phyloP scores from a whole-genome alignment of 768 basidiomycete species.

The Lactarius quietus region DNA sequence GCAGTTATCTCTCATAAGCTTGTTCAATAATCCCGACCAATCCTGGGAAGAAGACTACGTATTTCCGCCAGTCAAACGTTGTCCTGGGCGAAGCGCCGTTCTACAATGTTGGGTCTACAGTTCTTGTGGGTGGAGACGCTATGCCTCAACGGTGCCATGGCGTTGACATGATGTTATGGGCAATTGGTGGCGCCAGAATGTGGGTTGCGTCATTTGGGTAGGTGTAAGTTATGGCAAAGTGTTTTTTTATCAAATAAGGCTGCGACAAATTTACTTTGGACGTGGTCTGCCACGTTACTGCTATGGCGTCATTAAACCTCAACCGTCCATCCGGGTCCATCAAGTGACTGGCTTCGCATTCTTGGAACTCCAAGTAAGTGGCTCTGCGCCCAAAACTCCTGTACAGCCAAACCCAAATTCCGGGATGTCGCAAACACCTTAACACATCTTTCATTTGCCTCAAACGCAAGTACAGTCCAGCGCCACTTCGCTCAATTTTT shows the following conservation, averaged over 20 bases:
- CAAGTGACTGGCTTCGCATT: not conserved
- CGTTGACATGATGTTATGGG: not conserved
- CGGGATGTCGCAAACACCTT: not conserved
- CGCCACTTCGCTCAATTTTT: not conserved
- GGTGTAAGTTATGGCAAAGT: too few species aligned
- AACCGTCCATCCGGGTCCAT: not conserved
- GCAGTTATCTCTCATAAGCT: not conserved
- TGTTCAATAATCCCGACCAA: not conserved
- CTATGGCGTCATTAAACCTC: not conserved
- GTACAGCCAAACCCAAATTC: not conserved
- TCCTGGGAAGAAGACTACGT: not conserved
- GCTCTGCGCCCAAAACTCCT: not conserved
- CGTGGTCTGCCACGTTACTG: too few species aligned
- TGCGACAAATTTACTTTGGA: not conserved
- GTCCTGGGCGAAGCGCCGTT: not conserved
- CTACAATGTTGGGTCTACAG: not conserved
- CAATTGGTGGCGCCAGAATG: not conserved
- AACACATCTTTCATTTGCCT: not conserved
- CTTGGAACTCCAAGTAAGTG: not conserved
- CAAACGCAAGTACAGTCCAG: not conserved
- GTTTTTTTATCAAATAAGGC: not conserved
- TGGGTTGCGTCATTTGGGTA: not conserved
- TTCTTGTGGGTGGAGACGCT: not conserved
- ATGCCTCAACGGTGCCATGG: not conserved
- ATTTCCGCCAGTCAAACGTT: not conserved